These are phyloP conservation scores for Clavaria fumosa DNA, from an alignment of 768 basidiomycete species.

Conservation along the genomic window DNA sequence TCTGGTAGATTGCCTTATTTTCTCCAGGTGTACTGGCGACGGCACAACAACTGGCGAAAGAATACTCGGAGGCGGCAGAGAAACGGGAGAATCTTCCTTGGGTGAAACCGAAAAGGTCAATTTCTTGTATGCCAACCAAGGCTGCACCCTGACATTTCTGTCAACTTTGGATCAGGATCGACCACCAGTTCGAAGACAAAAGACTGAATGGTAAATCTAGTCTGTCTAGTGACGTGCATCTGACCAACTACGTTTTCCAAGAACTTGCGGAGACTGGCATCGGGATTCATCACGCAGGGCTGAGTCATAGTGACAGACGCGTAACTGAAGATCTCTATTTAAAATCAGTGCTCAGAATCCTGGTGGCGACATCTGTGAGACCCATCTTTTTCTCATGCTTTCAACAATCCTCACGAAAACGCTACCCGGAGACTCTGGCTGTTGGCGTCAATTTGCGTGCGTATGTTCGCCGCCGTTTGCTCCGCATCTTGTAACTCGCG, in stretches of 20 bases:
- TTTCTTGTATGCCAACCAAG: background rate
- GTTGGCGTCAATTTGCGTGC: constrained; percentile 91
- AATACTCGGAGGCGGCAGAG: constrained; percentile 43
- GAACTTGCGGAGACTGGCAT: constrained; percentile 62
- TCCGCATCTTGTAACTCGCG: constrained; percentile 4
- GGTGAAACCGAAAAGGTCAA: constrained; percentile 42
- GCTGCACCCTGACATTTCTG: no score
- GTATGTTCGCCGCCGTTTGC: constrained; percentile 13
- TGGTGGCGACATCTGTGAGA: constrained; percentile 78
- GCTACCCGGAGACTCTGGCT: constrained; percentile 57
- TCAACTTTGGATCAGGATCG: constrained; percentile 40
- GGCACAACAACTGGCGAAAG: constrained; percentile 63
- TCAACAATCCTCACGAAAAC: no score
- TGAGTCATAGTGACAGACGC: constrained; percentile 57
- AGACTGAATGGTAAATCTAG: constrained; percentile 39
- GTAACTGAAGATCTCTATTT: constrained; percentile 61
- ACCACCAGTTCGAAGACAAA: constrained; percentile 49
- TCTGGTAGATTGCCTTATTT: background rate
- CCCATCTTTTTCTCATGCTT: constrained; percentile 6
- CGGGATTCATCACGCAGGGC: constrained; percentile 86
- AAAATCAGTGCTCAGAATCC: constrained; percentile 42
- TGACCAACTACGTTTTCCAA: constrained; percentile 13
- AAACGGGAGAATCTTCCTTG: constrained; percentile 46
- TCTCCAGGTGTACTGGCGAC: constrained; percentile 41
- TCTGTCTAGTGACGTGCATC: background rate